Evolutionary conservation across 176 grass and related monocot species (phyloP).

Genomic region (Tillandsia fasciculata): DNA sequence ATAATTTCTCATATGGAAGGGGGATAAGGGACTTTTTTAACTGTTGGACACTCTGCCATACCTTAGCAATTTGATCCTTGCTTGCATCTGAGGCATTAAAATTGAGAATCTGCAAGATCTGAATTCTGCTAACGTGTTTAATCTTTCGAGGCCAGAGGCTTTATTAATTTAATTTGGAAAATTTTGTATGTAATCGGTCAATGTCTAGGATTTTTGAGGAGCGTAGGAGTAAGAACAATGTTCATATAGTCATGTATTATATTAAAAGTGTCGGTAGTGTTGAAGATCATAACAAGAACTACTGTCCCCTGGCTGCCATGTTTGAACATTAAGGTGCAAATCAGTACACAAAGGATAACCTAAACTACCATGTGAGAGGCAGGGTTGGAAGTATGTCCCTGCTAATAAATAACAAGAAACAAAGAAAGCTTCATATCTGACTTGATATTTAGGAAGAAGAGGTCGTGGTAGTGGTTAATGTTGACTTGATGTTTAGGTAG

Average conservation of each 20-base stretch:
- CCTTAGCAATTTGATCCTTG: neutral
- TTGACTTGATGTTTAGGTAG: no score
- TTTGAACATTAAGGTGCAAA: neutral
- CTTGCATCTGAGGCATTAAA: neutral
- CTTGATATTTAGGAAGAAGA: no score
- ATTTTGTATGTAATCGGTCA: neutral
- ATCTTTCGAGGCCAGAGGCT: neutral
- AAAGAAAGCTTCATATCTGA: no score
- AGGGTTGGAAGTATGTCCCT: no score
- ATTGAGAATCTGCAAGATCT: constrained; percentile 1
- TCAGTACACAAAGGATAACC: neutral
- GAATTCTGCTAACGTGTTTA: neutral
- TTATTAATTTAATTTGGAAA: neutral
- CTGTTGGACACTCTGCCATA: neutral
- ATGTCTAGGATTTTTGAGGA: no score
- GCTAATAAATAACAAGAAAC: no score
- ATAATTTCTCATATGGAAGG: no score
- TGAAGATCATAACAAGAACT: neutral
- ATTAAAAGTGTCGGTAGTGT: neutral
- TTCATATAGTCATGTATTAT: no score
- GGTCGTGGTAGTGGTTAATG: no score
- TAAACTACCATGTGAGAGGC: neutral
- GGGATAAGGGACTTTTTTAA: no score
- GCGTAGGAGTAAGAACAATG: no score
- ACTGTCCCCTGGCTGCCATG: neutral